phyloP scores from a whole-genome alignment of 2,329 filamentous ascomycete species.

The Sarocladiaceae sp. region DNA sequence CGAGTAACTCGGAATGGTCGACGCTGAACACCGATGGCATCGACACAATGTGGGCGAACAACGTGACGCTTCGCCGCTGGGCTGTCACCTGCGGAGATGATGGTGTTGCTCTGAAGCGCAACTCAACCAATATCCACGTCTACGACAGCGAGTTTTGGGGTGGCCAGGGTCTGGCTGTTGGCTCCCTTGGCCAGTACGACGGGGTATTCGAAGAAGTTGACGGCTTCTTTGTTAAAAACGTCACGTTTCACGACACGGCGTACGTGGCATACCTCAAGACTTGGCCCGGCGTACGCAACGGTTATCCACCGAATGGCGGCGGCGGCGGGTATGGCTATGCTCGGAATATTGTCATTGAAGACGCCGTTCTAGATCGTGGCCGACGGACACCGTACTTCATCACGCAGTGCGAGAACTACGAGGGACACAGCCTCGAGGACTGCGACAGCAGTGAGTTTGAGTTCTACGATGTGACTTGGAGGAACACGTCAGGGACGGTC shows the following conservation, averaged over 20 bases:
- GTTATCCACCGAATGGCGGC: conserved; percentile 51
- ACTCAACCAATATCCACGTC: conserved; percentile 48
- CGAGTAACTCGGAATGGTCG: conserved; percentile 24
- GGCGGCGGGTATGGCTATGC: conserved; percentile 45
- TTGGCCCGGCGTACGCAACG: conserved; percentile 45
- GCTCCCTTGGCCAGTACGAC: conserved; percentile 50
- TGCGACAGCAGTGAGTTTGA: conserved; percentile 27
- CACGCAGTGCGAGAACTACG: conserved; percentile 30
- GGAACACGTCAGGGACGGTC: conserved; percentile 22
- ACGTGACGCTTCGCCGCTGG: conserved; percentile 46
- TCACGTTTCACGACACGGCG: conserved; percentile 37
- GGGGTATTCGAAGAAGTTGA: conserved; percentile 41
- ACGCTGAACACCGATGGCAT: conserved; percentile 35
- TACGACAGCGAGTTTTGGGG: conserved; percentile 41
- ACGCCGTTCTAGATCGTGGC: conserved; percentile 20
- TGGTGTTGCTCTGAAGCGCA: conserved; percentile 47
- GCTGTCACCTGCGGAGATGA: conserved; percentile 46
- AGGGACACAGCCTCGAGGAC: conserved; percentile 25
- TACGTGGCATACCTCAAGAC: conserved; percentile 52
- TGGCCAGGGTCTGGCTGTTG: conserved; percentile 49
- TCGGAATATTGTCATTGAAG: conserved; percentile 24
- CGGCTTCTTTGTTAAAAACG: conserved; percentile 40
- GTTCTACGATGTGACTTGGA: conserved; percentile 22
- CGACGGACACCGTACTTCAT: conserved; percentile 25
- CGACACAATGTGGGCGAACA: conserved; percentile 46